Evolutionary conservation across 441 rosid species (phyloP).

Genomic region (Euphorbia schlechtendalii): DNA sequence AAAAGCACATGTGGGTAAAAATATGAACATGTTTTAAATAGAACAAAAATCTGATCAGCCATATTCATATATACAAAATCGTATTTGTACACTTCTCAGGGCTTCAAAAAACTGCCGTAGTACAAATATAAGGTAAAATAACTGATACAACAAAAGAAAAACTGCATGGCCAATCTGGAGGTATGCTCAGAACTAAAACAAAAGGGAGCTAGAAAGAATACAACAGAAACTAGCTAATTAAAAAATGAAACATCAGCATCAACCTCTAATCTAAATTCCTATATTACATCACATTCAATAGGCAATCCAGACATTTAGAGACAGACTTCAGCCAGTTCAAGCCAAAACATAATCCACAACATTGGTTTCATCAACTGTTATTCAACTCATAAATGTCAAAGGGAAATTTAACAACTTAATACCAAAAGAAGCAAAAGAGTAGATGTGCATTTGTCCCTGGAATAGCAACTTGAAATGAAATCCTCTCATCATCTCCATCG

Average conservation of each 20-base stretch:
- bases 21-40: no score
- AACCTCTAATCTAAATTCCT: constrained; percentile 30
- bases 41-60: constrained; percentile 4
- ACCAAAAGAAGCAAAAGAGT: constrained; percentile 19
- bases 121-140: background rate
- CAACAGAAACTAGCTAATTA: constrained; percentile 25
- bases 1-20: no score
- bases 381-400: constrained; percentile 20
- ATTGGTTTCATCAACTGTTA: constrained; percentile 28
- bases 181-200: constrained; percentile 4
- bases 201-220: constrained; percentile 3
- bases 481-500: constrained; percentile 17
- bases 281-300: constrained; percentile 29
- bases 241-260: constrained; percentile 22
- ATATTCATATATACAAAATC: constrained; percentile 7
- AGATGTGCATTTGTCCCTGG: constrained; percentile 3
- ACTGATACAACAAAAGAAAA: background rate
- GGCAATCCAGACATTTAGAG: constrained; percentile 24
- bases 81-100: constrained; percentile 11
- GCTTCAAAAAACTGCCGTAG: constrained; percentile 6
- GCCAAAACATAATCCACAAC: constrained; percentile 32
- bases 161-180: constrained; percentile 7
- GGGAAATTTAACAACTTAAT: constrained; percentile 20
- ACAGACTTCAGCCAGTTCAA: constrained; percentile 22
- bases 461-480: constrained; percentile 18